phyloP scores from a whole-genome alignment of 345 rosid species.

The Syzygium jambos region DNA sequence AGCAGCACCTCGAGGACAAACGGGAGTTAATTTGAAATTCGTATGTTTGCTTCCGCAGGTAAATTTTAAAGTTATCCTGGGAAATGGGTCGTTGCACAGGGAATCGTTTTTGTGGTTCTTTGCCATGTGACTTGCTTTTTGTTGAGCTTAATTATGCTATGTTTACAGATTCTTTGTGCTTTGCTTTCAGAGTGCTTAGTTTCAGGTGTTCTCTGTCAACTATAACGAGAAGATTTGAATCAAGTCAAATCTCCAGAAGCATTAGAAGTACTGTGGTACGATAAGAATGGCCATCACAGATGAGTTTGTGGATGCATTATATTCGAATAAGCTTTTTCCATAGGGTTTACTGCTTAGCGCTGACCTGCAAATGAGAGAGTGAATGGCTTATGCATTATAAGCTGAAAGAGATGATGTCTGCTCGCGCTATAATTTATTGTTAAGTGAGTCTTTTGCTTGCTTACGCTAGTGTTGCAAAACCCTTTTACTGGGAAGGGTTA shows the following conservation, averaged over 20 bases:
- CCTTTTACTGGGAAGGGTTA: too few species aligned
- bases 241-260: constrained; percentile 13
- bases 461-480: too few species aligned
- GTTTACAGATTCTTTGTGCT: neutral
- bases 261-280: constrained; percentile 47
- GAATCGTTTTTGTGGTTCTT: neutral
- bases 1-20: neutral
- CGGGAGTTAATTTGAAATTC: neutral
- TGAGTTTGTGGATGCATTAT: neutral
- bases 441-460: too few species aligned
- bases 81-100: neutral
- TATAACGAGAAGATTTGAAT: constrained; percentile 28
- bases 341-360: neutral
- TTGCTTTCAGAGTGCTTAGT: constrained; percentile 42
- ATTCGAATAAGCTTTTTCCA: neutral
- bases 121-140: neutral
- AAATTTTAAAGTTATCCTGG: neutral
- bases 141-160: neutral
- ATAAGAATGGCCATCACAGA: neutral
- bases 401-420: too few species aligned
- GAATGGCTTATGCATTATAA: neutral
- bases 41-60: neutral
- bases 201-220: constrained; percentile 45
- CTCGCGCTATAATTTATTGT: too few species aligned
- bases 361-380: neutral